Conservation (phyloP, 2,329 filamentous ascomycete species). For the Balansia obtecta region DNA sequence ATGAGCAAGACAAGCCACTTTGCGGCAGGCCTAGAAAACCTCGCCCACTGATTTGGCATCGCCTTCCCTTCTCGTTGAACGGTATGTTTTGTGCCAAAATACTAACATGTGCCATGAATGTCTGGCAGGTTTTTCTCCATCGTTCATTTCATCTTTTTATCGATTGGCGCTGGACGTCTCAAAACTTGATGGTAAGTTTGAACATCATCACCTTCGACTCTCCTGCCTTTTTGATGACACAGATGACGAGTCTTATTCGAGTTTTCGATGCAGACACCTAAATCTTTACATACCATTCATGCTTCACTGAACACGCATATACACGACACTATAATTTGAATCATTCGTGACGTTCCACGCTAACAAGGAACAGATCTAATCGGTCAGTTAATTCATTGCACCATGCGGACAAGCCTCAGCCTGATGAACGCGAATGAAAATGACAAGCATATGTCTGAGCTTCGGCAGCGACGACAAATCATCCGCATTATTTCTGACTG, state of each 20-base stretch:
- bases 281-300: conserved; percentile 62
- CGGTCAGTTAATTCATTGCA: conserved; percentile 12
- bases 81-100: neutral
- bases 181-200: neutral
- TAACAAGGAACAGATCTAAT: conserved; percentile 10
- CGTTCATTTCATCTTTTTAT: too few relatives aligned
- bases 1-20: conserved; percentile 78
- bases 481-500: conserved; percentile 16
- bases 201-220: neutral
- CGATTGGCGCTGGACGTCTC: neutral
- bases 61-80: conserved; percentile 6
- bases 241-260: conserved; percentile 71
- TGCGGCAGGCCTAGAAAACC: conserved; percentile 99
- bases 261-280: conserved; percentile 59
- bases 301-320: conserved; percentile 34
- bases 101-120: neutral
- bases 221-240: conserved; percentile 7
- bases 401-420: conserved; percentile 12
- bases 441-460: conserved; percentile 99
- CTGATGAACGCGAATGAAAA: conserved; percentile 79
- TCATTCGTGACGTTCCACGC: conserved; percentile 6
- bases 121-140: neutral
- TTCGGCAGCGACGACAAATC: conserved; percentile 32
- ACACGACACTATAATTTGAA: neutral
- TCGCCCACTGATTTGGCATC: conserved; percentile 71